Evolutionary conservation across 1,284 basidiomycete species (phyloP).

Genomic region (Sporisorium reilianum): DNA sequence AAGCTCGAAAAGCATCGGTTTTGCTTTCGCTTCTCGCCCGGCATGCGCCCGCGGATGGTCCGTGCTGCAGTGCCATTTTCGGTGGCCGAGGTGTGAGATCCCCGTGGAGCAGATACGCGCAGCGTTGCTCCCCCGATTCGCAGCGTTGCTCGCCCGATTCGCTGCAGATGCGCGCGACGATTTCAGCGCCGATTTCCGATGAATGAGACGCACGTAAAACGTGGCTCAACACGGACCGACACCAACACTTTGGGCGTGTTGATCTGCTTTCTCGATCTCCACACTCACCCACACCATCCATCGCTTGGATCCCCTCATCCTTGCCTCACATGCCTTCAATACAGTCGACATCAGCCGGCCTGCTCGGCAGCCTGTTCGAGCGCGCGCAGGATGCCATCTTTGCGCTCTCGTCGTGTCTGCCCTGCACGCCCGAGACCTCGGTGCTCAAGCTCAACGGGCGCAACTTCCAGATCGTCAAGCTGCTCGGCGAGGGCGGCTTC

Average conservation of each 20-base stretch:
- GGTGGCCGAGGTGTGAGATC: neutral
- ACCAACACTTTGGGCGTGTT: constrained; percentile 26
- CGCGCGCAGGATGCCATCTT: constrained; percentile 56
- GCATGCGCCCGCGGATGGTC: constrained; percentile 32
- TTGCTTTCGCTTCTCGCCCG: constrained; percentile 14
- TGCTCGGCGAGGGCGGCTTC: constrained; percentile 68
- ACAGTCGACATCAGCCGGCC: constrained; percentile 22
- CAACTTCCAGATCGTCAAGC: constrained; percentile 60
- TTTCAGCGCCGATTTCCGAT: constrained; percentile 3
- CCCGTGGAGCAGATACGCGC: constrained; percentile 8
- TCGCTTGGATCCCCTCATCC: neutral
- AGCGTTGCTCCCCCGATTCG: no score
- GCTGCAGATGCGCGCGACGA: neutral
- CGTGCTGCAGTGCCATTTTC: constrained; percentile 8
- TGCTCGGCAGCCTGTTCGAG: constrained; percentile 43
- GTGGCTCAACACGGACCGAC: constrained; percentile 8
- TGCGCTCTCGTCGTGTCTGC: constrained; percentile 56
- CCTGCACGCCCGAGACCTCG: constrained; percentile 50
- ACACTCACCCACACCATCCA: no score
- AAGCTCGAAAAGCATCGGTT: constrained; percentile 1
- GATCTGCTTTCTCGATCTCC: constrained; percentile 14
- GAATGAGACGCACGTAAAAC: neutral
- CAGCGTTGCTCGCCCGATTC: no score
- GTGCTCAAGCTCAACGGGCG: constrained; percentile 63
- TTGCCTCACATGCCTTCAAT: constrained; percentile 50